Base-by-base conservation (phyloP, 306 rosid genomes). In the Astragalus glycyphyllos region DNA sequence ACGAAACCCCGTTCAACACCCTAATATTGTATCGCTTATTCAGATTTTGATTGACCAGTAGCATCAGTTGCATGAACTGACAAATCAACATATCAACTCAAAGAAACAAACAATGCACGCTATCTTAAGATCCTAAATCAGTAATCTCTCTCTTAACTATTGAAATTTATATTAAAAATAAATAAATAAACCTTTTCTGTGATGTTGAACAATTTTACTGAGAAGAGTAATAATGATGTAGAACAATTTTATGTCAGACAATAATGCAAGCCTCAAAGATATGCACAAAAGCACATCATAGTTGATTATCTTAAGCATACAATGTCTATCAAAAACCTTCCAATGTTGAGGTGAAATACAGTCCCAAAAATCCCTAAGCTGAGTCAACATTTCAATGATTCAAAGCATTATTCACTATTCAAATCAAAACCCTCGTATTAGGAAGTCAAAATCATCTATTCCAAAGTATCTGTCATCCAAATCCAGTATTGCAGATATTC, bases 341-440 rank as follows among this genome's bases (percentile, higher is more conserved):
- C 74, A 32, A 59, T 62, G 60, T 55, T 49, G 55, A 20, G 14
- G 54, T 64, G 26, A 32, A 62, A 69, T 51, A 38, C 55, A 61
- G 44, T 69, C 71, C 51, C 68, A 69, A 69, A 46, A 58, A 58
- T 32, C 15, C 83, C 62, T 59, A 44, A 64, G 48, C 60, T n/a
- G n/a, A n/a, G n/a, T n/a, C n/a, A n/a, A n/a, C n/a, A n/a, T n/a
- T n/a, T n/a, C n/a, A n/a, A n/a, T n/a, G n/a, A n/a, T n/a, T n/a
- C n/a, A n/a, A n/a, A n/a, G n/a, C n/a, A n/a, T n/a, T n/a, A n/a
- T n/a, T n/a, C n/a, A 80, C 38, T 10, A 44, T 47, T 41, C 75
- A 5, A 53, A 73, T 65, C 72, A 50, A 55, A 71, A 71, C 79
- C 74, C 79, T 66, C 42, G 35, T 51, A 71, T 16, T 50, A 72